Evolutionary conservation across 768 basidiomycete species (phyloP), one percentile per base, ranked within the genome.

Genomic region (Hemileccinum rubropunctum): DNA sequence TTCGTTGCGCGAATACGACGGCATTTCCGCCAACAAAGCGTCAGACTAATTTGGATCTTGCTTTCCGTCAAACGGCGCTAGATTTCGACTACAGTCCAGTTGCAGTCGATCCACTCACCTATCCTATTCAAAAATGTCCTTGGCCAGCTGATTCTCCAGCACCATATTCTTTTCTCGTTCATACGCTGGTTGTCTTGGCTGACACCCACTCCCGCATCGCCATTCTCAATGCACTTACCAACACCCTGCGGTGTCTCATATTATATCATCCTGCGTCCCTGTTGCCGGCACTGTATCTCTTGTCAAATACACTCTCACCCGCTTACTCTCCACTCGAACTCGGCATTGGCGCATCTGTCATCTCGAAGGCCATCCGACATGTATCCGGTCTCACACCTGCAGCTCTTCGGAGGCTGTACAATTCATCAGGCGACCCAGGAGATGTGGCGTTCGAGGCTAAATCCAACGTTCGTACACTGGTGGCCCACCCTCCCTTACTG

Each of bases 391-490:
- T 88, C 27, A 77, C 79, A 6, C 58, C 75, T 17, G 65, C 74
- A 8, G 77, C 84, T 12, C 76, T 86, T 40, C 83, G 73, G 66
- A 78, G 73, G 48, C 66, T 92, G 13, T 89, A 90, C 64, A 86
- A 83, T 54, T 71, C 78, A 38, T 81, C 74, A 30, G 94, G 94
- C 4, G 94, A 97, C 67, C 78, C 82, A 21, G 94, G 94, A 0
- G 91, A 94, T 62, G 90, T 94, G 8, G 94, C 94, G 1, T 92
- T 83, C 58, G 80, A 82, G 50, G 91, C 92, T 10, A 92, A 87
- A 63, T 81, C 82, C 4, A 88, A 80, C 50, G 67, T 90, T 18
- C 78, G 88, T 37, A 88, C 88, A 4, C 74, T 93, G 21, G 64
- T 89, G 21, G 81, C 87, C 3, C 88, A 88, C 58, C 72, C 80